phyloP scores from a whole-genome alignment of 2,329 filamentous ascomycete genomes.

The Colletotrichum cereale region DNA sequence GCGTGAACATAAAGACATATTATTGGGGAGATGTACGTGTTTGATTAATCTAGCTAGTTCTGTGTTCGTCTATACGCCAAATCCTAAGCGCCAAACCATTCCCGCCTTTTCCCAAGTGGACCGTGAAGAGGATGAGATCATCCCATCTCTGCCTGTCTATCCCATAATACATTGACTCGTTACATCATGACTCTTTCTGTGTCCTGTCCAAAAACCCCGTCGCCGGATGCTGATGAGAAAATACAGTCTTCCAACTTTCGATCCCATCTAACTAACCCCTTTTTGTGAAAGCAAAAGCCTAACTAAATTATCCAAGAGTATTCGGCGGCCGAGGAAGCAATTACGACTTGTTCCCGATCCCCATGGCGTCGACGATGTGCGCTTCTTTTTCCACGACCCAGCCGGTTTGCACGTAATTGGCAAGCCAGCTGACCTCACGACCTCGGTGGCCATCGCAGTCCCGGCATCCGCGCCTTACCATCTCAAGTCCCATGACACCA shows the following conservation, averaged over 20 bases:
- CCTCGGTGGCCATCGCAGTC: slow-evolving; percentile 50
- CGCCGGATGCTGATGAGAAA: slow-evolving; percentile 34
- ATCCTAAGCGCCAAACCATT: slow-evolving; percentile 15
- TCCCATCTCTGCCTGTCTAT: slow-evolving; percentile 8
- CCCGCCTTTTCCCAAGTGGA: slow-evolving; percentile 19
- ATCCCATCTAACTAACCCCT: neutral
- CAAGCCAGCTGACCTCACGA: slow-evolving; percentile 50
- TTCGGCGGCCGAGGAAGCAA: neutral
- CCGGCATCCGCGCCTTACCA: slow-evolving; percentile 50
- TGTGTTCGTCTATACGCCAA: slow-evolving; percentile 21
- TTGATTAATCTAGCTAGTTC: slow-evolving; percentile 32
- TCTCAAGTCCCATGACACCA: slow-evolving; percentile 51
- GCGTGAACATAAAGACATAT: slow-evolving; percentile 66
- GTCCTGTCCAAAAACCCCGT: slow-evolving; percentile 19
- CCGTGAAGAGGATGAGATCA: slow-evolving; percentile 2
- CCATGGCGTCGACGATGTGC: slow-evolving; percentile 38
- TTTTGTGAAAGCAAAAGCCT: slow-evolving; percentile 13
- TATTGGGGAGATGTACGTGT: slow-evolving; percentile 60
- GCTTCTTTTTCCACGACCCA: slow-evolving; percentile 35
- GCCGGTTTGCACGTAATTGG: slow-evolving; percentile 40
- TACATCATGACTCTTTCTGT: slow-evolving; percentile 32
- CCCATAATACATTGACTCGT: slow-evolving; percentile 37
- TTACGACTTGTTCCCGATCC: slow-evolving; percentile 19
- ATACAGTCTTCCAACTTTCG: slow-evolving; percentile 2
- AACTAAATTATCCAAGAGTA: neutral